Evolutionary conservation across 805 yeast genomes (phyloP).

Genomic region (Pichia kluyveri): DNA sequence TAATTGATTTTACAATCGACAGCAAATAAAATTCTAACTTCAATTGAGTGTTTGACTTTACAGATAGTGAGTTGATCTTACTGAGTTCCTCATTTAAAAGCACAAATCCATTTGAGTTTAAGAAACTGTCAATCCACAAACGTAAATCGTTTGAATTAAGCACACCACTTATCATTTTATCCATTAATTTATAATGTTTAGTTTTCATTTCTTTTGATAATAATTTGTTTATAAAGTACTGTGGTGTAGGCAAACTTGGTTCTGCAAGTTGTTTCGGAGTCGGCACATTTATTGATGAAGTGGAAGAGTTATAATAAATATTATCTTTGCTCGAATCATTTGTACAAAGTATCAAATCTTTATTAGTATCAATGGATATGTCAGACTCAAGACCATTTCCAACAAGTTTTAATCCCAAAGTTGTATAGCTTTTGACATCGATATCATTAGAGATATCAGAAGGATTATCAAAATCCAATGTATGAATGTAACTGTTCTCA

Average conservation of each 20-base stretch:
- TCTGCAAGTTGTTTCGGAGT: too few species aligned
- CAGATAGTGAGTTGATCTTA: slow-evolving; percentile 33
- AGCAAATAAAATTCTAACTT: slow-evolving; percentile 72
- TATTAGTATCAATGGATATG: too few species aligned
- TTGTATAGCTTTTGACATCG: too few species aligned
- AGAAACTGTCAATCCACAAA: slow-evolving; percentile 67
- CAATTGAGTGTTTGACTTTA: slow-evolving; percentile 37
- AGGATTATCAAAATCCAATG: too few species aligned
- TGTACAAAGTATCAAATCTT: neutral
- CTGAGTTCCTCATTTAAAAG: slow-evolving; percentile 62
- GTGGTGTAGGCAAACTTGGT: slow-evolving; percentile 25
- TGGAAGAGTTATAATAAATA: too few species aligned
- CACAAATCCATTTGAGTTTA: slow-evolving; percentile 74
- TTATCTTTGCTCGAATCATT: neutral
- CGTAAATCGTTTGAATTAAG: neutral
- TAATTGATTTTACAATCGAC: slow-evolving; percentile 65
- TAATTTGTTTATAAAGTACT: slow-evolving; percentile 31
- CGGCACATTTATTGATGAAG: too few species aligned
- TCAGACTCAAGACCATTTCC: neutral
- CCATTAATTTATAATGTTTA: slow-evolving; percentile 29
- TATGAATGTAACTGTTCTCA: too few species aligned
- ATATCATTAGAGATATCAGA: too few species aligned
- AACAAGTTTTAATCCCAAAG: too few species aligned
- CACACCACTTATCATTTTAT: slow-evolving; percentile 11
- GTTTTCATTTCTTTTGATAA: slow-evolving; percentile 31